Conservation (phyloP, 2,329 filamentous ascomycete species). For the Lomentospora prolificans region DNA sequence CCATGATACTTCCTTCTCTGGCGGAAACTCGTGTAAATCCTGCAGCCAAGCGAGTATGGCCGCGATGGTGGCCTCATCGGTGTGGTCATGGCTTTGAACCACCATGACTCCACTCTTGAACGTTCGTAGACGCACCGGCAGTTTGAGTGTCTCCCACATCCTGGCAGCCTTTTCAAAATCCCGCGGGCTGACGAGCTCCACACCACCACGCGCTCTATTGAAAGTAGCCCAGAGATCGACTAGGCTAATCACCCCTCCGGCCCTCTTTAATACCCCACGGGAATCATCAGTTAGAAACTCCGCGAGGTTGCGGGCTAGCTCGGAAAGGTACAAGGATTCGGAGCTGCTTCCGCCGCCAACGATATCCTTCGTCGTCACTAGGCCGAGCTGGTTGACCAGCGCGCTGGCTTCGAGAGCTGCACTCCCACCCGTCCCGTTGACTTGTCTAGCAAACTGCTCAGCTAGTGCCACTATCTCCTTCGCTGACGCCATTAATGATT, state of each 20-base stretch:
- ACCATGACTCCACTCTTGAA: constrained; percentile 95
- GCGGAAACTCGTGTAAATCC: constrained; percentile 57
- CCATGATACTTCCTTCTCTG: constrained; percentile 58
- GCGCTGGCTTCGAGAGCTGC: constrained; percentile 60
- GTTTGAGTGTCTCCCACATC: constrained; percentile 76
- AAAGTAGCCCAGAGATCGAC: constrained; percentile 93
- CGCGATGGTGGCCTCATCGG: constrained; percentile 79
- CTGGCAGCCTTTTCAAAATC: constrained; percentile 87
- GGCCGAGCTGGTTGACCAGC: constrained; percentile 63
- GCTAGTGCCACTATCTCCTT: constrained; percentile 93
- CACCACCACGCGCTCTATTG: constrained; percentile 84
- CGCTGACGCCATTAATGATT: constrained; percentile 93
- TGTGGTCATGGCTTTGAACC: constrained; percentile 79
- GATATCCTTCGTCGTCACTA: constrained; percentile 94
- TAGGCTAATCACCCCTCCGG: constrained; percentile 80
- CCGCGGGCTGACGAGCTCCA: constrained; percentile 82
- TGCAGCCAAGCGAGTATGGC: constrained; percentile 68
- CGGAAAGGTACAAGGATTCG: constrained; percentile 81
- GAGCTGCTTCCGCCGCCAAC: constrained; percentile 64
- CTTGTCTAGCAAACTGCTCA: constrained; percentile 70
- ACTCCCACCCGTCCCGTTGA: constrained; percentile 47
- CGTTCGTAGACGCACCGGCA: constrained; percentile 76
- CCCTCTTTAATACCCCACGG: constrained; percentile 63
- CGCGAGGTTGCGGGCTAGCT: constrained; percentile 73
- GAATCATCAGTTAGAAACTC: constrained; percentile 84